These are phyloP conservation scores for Heteromeles arbutifolia DNA, from an alignment of 306 rosid genomes.

Conservation along the genomic window DNA sequence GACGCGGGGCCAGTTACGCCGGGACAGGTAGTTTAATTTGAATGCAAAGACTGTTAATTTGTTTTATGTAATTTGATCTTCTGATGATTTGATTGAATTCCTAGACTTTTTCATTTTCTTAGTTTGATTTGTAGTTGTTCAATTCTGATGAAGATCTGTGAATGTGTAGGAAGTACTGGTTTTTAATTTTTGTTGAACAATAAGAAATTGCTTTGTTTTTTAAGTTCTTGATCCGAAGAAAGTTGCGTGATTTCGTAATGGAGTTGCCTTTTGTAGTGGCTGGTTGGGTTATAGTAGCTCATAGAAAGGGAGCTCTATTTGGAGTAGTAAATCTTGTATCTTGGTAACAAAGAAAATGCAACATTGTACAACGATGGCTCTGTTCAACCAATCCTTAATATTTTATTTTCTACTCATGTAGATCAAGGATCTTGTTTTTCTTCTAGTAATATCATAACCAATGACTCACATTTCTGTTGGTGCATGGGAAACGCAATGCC, in stretches of 20 bases:
- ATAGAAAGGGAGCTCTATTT: too few relatives aligned
- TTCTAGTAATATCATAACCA: not conserved
- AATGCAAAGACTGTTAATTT: not conserved
- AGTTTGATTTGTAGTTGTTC: not conserved
- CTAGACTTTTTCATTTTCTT: not conserved
- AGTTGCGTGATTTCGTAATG: not conserved
- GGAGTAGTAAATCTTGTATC: not conserved
- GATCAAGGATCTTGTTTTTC: not conserved
- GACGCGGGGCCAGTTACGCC: slow-evolving; percentile 62
- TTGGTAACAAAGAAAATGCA: not conserved
- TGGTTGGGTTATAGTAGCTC: not conserved
- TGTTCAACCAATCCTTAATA: not conserved
- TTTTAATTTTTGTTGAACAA: not conserved
- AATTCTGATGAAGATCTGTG: slow-evolving; percentile 14
- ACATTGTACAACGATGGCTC: not conserved
- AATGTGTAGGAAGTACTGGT: not conserved
- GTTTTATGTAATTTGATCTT: not conserved
- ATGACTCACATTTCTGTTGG: not conserved
- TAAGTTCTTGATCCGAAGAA: slow-evolving; percentile 9
- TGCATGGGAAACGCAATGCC: not conserved
- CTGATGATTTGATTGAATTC: not conserved
- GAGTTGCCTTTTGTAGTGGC: not conserved
- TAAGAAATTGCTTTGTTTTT: not conserved
- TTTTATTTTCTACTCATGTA: not conserved
- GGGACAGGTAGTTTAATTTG: slow-evolving; percentile 53